Base-by-base conservation (phyloP, 2,329 filamentous ascomycete genomes). In the Shiraia bambusicola region DNA sequence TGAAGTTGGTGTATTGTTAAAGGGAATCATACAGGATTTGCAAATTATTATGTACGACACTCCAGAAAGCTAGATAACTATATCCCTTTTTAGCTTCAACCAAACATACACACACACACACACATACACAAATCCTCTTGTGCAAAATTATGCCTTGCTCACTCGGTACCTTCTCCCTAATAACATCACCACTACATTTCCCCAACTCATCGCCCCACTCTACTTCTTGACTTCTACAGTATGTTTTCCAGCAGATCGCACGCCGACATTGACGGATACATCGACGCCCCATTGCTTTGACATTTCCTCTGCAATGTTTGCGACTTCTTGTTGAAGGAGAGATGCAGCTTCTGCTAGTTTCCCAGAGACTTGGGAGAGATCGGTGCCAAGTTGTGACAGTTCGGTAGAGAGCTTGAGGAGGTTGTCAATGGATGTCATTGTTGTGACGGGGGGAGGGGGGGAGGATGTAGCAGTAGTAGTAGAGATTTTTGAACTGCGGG, bases 281-380 rank as follows among this genome's bases (percentile, higher is more conserved):
- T 59, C 55, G 8, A 58, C 51, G 1, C 55, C 54, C 53, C 53
- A 59, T 8, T 46, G 41, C 37, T 49, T 55, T 7, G 58, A 43
- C 15, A 51, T 48, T 11, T 54, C 53, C 10, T 54, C 40, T 1
- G 58, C 58, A 6, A 60, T 33, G 22, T 58, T 58, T 1, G 56
- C 58, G 2, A 55, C 53, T 50, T 60, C 55, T 39, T 58, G 47
- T 30, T 58, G 53, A 0, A 61, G 46, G 3, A 40, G 17, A 9
- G 37, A 35, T 10, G 55, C 58, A 13, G 49, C 49, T 3, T 38
- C 27, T 2, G 51, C 46, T 2, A 61, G 42, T 5, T 54, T 56
- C 15, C 36, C 42, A 28, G 51, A 47, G 6, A 49, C 44, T 6
- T 41, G 45, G 10, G 45, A 31, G 8, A 60, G 49, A 5, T 54